Evolutionary conservation across 148 eudicot genomes (phyloP), one percentile per base, ranked within the genome.

Genomic region (Bassia scoparia): DNA sequence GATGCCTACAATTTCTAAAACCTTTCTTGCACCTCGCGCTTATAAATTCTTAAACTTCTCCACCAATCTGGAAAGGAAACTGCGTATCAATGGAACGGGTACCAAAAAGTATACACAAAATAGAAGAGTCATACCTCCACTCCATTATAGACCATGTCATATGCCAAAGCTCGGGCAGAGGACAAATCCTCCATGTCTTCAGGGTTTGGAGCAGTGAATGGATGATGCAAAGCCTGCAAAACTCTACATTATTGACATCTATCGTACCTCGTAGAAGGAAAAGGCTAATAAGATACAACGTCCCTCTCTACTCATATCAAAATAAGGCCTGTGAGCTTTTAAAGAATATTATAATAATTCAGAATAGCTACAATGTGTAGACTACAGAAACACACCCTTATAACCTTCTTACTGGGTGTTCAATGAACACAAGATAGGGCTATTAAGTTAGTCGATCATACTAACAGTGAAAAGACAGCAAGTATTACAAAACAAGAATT

Each of bases 131-230:
- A 44, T 82, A 95, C 98, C 97, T 95, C 98, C 53, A 95, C 95
- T 55, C 98, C 98, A 61, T 91, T 95, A 85, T 95, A 95, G 80
- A 95, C 98, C 96, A 95, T 95, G 87, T 95, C 98, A 88, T 95
- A 95, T 61, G 98, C 98, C 76, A 95, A 89, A 76, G 98, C 98
- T 78, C 97, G 96, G 56, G 98, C 98, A 78, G 98, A 91, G 55
- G 93, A 70, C 41, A 95, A 87, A 83, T 95, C 89, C 12, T 74
- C 75, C 87, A 89, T 87, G 79, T 95, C 98, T 78, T 95, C 97
- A 60, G 98, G 96, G 71, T 95, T 84, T 69, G 98, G 98, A 38
- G 97, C 96, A 55, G 98, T 95, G 77, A 95, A 95, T 72, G 98
- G 98, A 83, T 95, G 98, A 85, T 95, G 98, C 79, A 95, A 83